Evolutionary conservation across 176 grass and related monocot genomes (phyloP), one percentile per base, ranked within the genome.

Genomic region (Ananas comosus): DNA sequence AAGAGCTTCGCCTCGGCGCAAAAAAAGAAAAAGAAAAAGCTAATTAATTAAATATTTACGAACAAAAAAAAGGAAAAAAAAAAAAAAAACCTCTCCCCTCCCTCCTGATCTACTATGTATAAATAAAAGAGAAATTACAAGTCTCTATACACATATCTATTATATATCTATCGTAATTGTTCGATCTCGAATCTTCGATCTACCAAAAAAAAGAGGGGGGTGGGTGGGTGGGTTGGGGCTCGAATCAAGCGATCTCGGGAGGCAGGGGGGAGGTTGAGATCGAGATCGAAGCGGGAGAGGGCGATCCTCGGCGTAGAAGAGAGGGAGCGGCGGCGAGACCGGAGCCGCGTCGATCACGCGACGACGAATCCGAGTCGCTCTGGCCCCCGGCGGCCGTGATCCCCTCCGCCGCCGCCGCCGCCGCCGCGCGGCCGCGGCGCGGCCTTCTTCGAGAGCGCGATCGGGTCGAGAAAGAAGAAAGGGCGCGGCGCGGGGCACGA

Each of bases 201-300:
- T 27, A 27, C 25, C 22, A 23, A 23, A 23, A 23, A 23, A 23
- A 1, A 23, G 1, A 23, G 22, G 22, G 22, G 22, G 22, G 22
- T 23, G 22, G 22, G n/a, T n/a, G 22, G 22, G 22, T 23, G 0
- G 22, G 22, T 0, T 0, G 22, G 22, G 22, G 22, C 25, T 27
- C 25, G 25, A 52, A 58, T 72, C 52, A 72, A 3, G 70, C 25
- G 14, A 72, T 47, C 52, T 72, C 70, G 7, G 70, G 11, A 51
- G 69, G 25, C n/a, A n/a, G 48, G 69, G 51, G 70, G 70, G 14
- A 54, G 24, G 51, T 71, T 72, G 70, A 72, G 70, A 53, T 72
- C 70, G 13, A 72, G 13, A n/a, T 54, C 52, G 51, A 72, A 57
- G 13, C 51, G 52, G 12, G 33, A 52, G 24, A 54, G 16, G 14